Base-by-base conservation (phyloP, 1,284 basidiomycete genomes). In the Leccinum griseonigrum region DNA sequence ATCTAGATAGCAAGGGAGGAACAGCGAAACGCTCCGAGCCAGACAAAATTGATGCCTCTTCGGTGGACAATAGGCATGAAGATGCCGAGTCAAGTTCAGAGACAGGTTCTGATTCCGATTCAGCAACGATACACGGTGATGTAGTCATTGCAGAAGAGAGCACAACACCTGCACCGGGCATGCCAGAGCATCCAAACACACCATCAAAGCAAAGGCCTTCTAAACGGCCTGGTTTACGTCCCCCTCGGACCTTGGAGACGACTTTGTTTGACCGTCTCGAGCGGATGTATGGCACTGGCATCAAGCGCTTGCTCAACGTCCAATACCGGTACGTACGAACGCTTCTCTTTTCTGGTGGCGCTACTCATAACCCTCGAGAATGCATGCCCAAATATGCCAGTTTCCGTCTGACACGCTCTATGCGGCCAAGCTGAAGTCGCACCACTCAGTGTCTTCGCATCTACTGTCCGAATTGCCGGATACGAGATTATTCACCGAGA, bases 251-350 rank as follows among this genome's bases (percentile, higher is more conserved):
- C 0, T 78, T 99, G 18, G 92, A 96, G 71, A 90, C 85, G 1
- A 98, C 97, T 0, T 80, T 98, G 29, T 99, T 99, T 70, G 93
- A 96, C 64, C 85, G 97, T 6, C 78, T 98, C 3, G 92, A 98
- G 72, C 82, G 81, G 55, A 89, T 97, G 80, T 96, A 95, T 67
- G 95, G 96, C 0, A 75, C 84, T 0, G 79, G 82, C 1, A 89
- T 97, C 74, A 97, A 97, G 72, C 83, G 89, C 8, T 89, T 98
- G 83, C 84, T 99, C 22, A 85, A 88, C 36, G 81, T 94, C 3
- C 94, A 96, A 76, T 94, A 96, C 72, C 85, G 94, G 91, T 92
- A 55, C 31, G 83, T 74, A 13, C 36, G 50, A n/a, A 46, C 10
- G 0, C 13, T 3, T 13, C 31, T 16, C 26, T 6, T 52, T 18